Conservation (phyloP, 2,329 filamentous ascomycete genomes). For the Colletotrichum cordylinicola region DNA sequence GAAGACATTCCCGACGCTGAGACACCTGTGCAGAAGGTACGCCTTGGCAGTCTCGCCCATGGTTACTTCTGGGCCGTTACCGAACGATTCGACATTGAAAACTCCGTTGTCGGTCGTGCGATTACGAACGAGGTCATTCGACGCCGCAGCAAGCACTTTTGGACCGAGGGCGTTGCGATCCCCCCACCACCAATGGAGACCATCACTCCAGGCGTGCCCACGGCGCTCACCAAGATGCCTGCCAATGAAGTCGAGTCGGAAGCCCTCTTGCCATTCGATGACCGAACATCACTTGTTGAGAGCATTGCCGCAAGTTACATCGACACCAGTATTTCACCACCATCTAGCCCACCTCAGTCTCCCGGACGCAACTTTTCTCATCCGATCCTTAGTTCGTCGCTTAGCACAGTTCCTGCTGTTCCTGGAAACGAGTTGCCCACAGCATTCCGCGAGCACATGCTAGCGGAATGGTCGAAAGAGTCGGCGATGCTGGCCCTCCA, state of each 20-base stretch:
- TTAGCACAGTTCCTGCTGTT: constrained; percentile 44
- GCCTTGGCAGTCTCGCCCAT: constrained; percentile 83
- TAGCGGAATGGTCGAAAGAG: constrained; percentile 82
- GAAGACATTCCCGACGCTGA: constrained; percentile 77
- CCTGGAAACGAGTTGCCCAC: constrained; percentile 65
- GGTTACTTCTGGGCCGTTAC: constrained; percentile 86
- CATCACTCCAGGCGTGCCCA: constrained; percentile 59
- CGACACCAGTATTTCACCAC: constrained; percentile 64
- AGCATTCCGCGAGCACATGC: constrained; percentile 75
- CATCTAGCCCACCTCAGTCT: constrained; percentile 72
- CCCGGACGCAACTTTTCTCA: constrained; percentile 69
- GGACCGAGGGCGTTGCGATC: constrained; percentile 76
- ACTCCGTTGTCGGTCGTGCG: constrained; percentile 69
- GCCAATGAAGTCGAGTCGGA: constrained; percentile 64
- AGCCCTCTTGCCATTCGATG: constrained; percentile 76
- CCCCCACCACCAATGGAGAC: constrained; percentile 70
- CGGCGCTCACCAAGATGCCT: constrained; percentile 51
- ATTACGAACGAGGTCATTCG: constrained; percentile 79
- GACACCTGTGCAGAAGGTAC: constrained; percentile 73
- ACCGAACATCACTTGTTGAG: constrained; percentile 74
- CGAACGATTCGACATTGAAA: constrained; percentile 79
- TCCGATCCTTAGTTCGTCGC: constrained; percentile 61
- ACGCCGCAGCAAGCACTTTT: constrained; percentile 76
- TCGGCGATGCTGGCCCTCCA: constrained; percentile 71
- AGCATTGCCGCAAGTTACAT: constrained; percentile 77